Evolutionary conservation across 164 flowering plant species (phyloP).

Genomic region (Protea cynaroides): DNA sequence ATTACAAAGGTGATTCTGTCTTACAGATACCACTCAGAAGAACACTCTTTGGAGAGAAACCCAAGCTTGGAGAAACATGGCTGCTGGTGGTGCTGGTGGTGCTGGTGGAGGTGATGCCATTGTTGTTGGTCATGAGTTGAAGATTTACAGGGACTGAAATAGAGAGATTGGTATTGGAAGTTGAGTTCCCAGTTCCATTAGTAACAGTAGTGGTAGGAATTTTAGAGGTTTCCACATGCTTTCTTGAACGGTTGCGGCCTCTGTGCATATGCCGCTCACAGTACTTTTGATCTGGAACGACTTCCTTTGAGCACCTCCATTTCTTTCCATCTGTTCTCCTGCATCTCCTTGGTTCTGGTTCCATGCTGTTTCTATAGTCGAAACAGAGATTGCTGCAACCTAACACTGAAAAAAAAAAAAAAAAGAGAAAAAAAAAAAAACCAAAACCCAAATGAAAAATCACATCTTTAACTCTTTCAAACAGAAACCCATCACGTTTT

Average conservation of each 20-base stretch:
- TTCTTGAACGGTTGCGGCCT: slow-evolving; percentile 81
- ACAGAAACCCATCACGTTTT: slow-evolving; percentile 3
- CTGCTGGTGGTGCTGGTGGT: neutral
- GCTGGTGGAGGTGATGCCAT: neutral
- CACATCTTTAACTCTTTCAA: neutral
- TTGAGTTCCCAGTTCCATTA: slow-evolving; percentile 9
- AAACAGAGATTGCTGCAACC: slow-evolving; percentile 20
- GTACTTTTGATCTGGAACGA: slow-evolving; percentile 43
- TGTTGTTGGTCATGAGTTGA: slow-evolving; percentile 15
- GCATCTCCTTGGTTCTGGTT: slow-evolving; percentile 57
- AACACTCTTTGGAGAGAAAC: slow-evolving; percentile 43
- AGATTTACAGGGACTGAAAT: slow-evolving; percentile 17
- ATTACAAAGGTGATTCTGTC: slow-evolving; percentile 15
- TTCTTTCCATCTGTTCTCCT: slow-evolving; percentile 66
- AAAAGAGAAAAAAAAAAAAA: neutral
- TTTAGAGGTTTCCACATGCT: slow-evolving; percentile 60
- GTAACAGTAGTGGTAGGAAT: neutral
- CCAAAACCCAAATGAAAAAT: neutral
- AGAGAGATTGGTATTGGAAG: slow-evolving; percentile 10
- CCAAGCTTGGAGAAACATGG: slow-evolving; percentile 14
- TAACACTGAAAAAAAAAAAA: slow-evolving; percentile 15
- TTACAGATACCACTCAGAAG: slow-evolving; percentile 25
- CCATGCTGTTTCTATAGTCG: slow-evolving; percentile 30
- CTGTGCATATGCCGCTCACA: slow-evolving; percentile 63
- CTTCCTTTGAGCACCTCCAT: slow-evolving; percentile 40